Percentiles rank a stretch among this genome's conserved stretches.
phyloP scores from a whole-genome alignment of 768 basidiomycete species.

The Calocybe indica region DNA sequence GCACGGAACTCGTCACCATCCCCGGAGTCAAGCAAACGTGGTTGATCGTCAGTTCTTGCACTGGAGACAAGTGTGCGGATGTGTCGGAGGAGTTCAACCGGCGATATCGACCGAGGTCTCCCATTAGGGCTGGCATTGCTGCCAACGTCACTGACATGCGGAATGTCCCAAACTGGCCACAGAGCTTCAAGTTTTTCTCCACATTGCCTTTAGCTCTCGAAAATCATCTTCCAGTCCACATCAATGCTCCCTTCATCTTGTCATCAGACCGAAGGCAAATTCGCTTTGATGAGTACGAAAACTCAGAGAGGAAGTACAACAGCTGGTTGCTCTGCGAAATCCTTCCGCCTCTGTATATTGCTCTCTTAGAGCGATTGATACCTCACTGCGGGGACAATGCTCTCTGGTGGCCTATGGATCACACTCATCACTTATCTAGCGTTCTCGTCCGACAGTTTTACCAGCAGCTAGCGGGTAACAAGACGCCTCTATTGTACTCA shows the following conservation, averaged over 20 bases:
- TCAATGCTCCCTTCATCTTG: slow-evolving; percentile 40
- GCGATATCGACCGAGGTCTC: slow-evolving; percentile 22
- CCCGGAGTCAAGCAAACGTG: background rate
- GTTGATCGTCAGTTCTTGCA: slow-evolving; percentile 8
- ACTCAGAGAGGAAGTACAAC: slow-evolving; percentile 32
- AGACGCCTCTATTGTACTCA: no score
- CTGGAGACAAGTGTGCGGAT: background rate
- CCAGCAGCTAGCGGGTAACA: no score
- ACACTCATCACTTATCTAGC: no score
- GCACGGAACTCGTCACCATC: background rate
- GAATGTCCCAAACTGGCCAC: background rate
- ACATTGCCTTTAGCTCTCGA: slow-evolving; percentile 34
- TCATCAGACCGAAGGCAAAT: slow-evolving; percentile 40
- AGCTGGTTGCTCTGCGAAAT: slow-evolving; percentile 31
- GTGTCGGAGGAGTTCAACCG: slow-evolving; percentile 2
- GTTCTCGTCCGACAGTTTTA: no score
- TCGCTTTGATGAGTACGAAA: slow-evolving; percentile 30
- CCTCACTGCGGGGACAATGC: slow-evolving; percentile 13
- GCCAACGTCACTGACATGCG: slow-evolving; percentile 10
- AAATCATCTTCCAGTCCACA: slow-evolving; percentile 37
- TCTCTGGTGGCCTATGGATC: slow-evolving; percentile 27
- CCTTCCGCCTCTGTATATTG: slow-evolving; percentile 32
- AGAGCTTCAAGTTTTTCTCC: slow-evolving; percentile 31
- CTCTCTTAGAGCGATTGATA: slow-evolving; percentile 27
- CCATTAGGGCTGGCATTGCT: slow-evolving; percentile 26